Evolutionary conservation across 2,329 filamentous ascomycete genomes (phyloP), one percentile per base, ranked within the genome.

Genomic region (Talaromyces islandicus): DNA sequence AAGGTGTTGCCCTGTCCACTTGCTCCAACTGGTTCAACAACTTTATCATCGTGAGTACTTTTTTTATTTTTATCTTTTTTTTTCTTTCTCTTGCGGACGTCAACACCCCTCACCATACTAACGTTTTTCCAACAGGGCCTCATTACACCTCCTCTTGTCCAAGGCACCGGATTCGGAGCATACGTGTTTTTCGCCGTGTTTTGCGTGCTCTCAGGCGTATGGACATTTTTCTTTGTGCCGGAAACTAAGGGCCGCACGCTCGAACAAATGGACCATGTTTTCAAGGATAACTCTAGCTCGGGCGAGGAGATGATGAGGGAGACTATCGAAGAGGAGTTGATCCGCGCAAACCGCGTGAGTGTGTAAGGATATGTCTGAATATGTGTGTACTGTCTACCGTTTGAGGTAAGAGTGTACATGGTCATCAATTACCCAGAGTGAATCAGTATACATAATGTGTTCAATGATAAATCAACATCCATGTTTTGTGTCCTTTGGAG

Each of bases 11-110:
- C 1, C 74, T 88, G 1, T 84, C 84, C 0, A 88, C 85, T 0
- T 84, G 81, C 61, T 81, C 81, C 6, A 87, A 85, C 72, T 89
- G 88, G 80, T 71, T 87, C 2, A 84, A 82, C 68, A 87, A 88
- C 69, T 87, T 87, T 64, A 81, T 86, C 57, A 83, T 87, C 29
- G 75, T 76, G 62, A 67, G 70, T 30, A 10, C 11, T 17, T 17
- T 11, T 29, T 29, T 29, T n/a, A 27, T 25, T 5, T 9, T 12
- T 2, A n/a, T 10, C 11, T 17, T 17, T 11, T 29, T 29, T 29
- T n/a, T 52, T 25, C n/a, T 9, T 12, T 2, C 50, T 11, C 25
- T 35, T 35, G 3, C 32, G 25, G 11, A 2, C n/a, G 12, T 29
- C 19, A n/a, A n/a, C n/a, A n/a, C n/a, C n/a, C n/a, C n/a, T n/a